Percentiles rank a stretch among this genome's conserved stretches.
These are phyloP conservation scores for Penicillium brasilianum DNA, from an alignment of 2,329 filamentous ascomycete species.

Conservation along the genomic window DNA sequence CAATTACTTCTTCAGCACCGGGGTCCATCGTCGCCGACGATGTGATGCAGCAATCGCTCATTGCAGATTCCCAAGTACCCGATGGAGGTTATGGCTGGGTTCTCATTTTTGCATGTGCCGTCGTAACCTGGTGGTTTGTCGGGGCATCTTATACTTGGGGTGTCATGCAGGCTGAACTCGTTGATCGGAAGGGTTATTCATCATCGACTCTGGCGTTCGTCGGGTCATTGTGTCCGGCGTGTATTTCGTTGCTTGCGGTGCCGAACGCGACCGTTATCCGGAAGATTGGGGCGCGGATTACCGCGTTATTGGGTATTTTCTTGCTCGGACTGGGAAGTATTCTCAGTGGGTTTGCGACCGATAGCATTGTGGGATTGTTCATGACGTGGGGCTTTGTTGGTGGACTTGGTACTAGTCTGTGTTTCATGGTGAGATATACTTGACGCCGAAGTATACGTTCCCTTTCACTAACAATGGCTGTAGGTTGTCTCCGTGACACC, in stretches of 20 bases:
- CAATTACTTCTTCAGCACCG: slow-evolving; percentile 6
- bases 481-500: slow-evolving; percentile 54
- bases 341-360: slow-evolving; percentile 53
- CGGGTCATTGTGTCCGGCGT: slow-evolving; percentile 58
- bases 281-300: slow-evolving; percentile 54
- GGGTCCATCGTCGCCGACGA: slow-evolving; percentile 30
- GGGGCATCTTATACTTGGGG: slow-evolving; percentile 66
- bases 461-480: background rate
- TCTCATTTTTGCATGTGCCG: slow-evolving; percentile 57
- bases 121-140: slow-evolving; percentile 62
- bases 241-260: slow-evolving; percentile 59
- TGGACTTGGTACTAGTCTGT: slow-evolving; percentile 51
- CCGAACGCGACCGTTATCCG: slow-evolving; percentile 59
- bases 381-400: slow-evolving; percentile 54
- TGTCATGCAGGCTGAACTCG: slow-evolving; percentile 63
- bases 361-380: slow-evolving; percentile 56
- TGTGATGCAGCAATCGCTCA: slow-evolving; percentile 51
- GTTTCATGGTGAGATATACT: slow-evolving; percentile 45
- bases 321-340: slow-evolving; percentile 58
- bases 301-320: slow-evolving; percentile 56
- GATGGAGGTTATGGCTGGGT: slow-evolving; percentile 39
- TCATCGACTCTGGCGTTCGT: slow-evolving; percentile 64
- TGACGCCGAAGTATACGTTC: background rate
- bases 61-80: slow-evolving; percentile 51
- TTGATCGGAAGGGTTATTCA: slow-evolving; percentile 53